Evolutionary conservation across 176 grass and related monocot species (phyloP).

Genomic region (Zoysia japonica): DNA sequence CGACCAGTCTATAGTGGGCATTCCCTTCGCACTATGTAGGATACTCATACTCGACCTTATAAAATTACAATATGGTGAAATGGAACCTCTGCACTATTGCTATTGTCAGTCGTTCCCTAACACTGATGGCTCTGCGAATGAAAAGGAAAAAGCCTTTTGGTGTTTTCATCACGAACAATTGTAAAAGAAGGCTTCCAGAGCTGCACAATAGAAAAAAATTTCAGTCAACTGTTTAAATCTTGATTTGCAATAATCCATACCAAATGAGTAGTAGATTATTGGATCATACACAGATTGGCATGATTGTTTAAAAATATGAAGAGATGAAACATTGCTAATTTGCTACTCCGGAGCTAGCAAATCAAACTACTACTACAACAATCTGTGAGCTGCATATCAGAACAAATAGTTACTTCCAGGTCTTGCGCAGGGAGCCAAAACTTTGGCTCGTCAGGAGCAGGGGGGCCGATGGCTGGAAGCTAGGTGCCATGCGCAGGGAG

Average conservation of each 20-base stretch:
- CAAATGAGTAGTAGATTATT: not conserved
- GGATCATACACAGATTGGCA: not conserved
- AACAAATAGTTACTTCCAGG: too few relatives aligned
- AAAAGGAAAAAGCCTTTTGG: slow-evolving; percentile 83
- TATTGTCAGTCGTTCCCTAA: slow-evolving; percentile 83
- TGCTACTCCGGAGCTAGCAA: too few relatives aligned
- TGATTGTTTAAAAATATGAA: slow-evolving; percentile 1
- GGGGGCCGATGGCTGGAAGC: too few relatives aligned
- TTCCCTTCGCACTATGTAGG: slow-evolving; percentile 55
- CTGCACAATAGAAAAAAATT: slow-evolving; percentile 47
- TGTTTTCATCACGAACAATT: slow-evolving; percentile 61
- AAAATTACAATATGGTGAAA: slow-evolving; percentile 59
- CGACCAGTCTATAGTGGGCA: slow-evolving; percentile 75
- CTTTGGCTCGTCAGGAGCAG: too few relatives aligned
- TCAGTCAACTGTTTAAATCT: slow-evolving; percentile 6
- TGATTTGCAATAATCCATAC: slow-evolving; percentile 23
- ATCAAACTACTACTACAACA: too few relatives aligned
- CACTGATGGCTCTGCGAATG: slow-evolving; percentile 84
- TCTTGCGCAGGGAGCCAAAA: too few relatives aligned
- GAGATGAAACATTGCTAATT: too few relatives aligned
- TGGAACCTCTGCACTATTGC: slow-evolving; percentile 71
- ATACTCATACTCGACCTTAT: slow-evolving; percentile 47
- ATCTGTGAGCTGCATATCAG: too few relatives aligned
- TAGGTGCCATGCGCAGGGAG: too few relatives aligned
- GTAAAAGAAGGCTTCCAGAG: slow-evolving; percentile 89